phyloP scores from a whole-genome alignment of 148 eudicot species.

The Rhododendron griersonianum region DNA sequence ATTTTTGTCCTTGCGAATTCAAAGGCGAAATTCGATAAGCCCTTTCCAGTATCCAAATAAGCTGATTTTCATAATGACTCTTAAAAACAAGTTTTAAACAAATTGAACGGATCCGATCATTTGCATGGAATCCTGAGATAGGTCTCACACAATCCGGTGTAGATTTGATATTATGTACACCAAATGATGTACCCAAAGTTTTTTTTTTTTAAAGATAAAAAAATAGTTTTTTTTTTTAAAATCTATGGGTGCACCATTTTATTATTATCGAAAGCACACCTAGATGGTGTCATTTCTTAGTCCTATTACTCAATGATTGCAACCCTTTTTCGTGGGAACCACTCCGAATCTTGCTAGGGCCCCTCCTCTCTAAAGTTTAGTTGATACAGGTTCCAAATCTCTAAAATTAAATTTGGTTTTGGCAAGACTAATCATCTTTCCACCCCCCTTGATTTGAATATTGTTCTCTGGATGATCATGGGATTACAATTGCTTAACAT shows the following conservation, averaged over 20 bases:
- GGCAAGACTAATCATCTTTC: constrained; percentile 18
- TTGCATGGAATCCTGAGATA: too few species aligned
- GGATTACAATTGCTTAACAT: background rate
- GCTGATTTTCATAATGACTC: background rate
- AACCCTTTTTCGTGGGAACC: constrained; percentile 9
- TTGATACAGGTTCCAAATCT: constrained; percentile 1
- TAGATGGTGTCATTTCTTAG: background rate
- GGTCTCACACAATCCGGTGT: background rate
- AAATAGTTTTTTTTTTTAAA: too few species aligned
- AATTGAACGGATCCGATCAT: background rate
- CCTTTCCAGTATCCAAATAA: too few species aligned
- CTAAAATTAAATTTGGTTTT: background rate
- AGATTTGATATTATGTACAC: background rate
- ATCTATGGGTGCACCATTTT: background rate
- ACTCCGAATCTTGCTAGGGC: constrained; percentile 14
- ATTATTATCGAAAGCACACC: background rate
- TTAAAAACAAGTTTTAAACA: too few species aligned
- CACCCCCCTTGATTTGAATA: background rate
- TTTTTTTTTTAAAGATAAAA: too few species aligned
- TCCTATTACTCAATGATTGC: constrained; percentile 23
- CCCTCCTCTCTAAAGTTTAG: constrained; percentile 2
- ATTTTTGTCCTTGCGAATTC: too few species aligned
- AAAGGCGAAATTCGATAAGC: too few species aligned
- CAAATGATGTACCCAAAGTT: too few species aligned
- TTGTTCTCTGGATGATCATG: background rate